Conservation (phyloP, 2,329 filamentous ascomycete species). For the Blastomyces emzantsi region DNA sequence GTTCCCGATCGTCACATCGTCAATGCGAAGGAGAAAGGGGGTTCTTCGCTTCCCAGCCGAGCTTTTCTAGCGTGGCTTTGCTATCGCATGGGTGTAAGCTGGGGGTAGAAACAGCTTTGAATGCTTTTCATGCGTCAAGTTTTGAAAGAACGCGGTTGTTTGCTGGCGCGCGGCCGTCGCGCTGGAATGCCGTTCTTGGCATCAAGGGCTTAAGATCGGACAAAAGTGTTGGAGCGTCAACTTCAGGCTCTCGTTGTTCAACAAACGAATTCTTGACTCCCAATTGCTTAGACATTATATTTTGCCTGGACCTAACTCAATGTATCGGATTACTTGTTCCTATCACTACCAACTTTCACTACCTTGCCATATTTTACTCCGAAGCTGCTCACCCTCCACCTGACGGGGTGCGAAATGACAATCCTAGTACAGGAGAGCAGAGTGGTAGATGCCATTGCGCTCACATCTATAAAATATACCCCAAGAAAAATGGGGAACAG, state of each 20-base stretch:
- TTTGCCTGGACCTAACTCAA: neutral
- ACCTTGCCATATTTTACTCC: neutral
- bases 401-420: neutral
- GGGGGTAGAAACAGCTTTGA: neutral
- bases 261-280: neutral
- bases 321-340: neutral
- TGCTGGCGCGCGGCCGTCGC: neutral
- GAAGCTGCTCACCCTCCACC: neutral
- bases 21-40: neutral
- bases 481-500: neutral
- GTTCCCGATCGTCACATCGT: too few relatives aligned
- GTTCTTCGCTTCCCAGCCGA: too few relatives aligned
- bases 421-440: neutral
- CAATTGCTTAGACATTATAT: neutral
- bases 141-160: neutral
- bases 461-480: neutral
- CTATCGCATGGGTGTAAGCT: neutral
- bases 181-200: neutral
- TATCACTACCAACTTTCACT: neutral
- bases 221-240: too few relatives aligned
- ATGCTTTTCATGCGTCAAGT: neutral
- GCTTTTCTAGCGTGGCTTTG: neutral
- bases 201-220: neutral
- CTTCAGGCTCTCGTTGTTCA: too few relatives aligned
- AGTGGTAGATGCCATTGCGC: neutral